phyloP scores from a whole-genome alignment of 169 alveolate genomes.

The Babesia divergens region DNA sequence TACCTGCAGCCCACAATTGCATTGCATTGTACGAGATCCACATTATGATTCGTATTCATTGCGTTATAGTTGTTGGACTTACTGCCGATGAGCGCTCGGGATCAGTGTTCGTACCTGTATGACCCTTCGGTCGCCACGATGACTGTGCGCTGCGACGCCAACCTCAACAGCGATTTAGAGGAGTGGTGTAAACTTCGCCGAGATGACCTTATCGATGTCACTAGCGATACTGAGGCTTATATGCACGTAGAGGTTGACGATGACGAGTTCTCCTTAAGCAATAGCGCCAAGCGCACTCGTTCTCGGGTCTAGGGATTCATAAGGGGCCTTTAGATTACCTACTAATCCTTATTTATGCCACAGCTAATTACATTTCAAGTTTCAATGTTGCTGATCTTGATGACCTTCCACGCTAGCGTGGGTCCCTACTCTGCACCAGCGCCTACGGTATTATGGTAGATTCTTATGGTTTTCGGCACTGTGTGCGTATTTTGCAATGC shows the following conservation, averaged over 20 bases:
- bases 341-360: not conserved
- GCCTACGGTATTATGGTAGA: no score
- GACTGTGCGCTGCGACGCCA: conserved; percentile 46
- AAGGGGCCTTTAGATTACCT: not conserved
- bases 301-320: conserved; percentile 3
- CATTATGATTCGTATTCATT: no score
- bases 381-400: not conserved
- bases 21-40: no score
- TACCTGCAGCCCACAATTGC: no score
- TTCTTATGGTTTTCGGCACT: no score
- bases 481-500: conserved; percentile 54
- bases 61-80: conserved; percentile 2
- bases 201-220: conserved; percentile 59
- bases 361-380: not conserved
- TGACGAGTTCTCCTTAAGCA: not conserved
- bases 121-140: conserved; percentile 32
- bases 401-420: no score
- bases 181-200: conserved; percentile 65
- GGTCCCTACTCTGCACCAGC: no score
- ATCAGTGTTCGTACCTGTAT: conserved; percentile 6
- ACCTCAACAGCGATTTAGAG: conserved; percentile 53
- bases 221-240: conserved; percentile 67
- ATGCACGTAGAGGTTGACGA: conserved; percentile 37
- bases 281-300: conserved; percentile 30
- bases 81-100: conserved; percentile 32